phyloP scores from a whole-genome alignment of 495 filamentous ascomycete genomes.

The Terfezia boudieri region DNA sequence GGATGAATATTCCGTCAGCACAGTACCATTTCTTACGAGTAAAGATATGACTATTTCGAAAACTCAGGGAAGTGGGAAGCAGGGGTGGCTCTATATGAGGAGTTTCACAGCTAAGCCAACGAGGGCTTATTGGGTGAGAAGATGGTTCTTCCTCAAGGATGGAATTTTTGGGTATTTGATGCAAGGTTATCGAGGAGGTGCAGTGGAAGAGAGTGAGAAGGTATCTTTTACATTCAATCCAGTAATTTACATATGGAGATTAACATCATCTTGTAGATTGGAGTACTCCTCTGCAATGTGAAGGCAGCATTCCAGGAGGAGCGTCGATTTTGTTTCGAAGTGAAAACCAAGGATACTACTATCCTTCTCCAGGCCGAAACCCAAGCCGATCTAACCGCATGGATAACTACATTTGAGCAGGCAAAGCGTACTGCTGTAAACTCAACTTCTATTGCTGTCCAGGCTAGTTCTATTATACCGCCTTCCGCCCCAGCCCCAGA shows the following conservation, averaged over 20 bases:
- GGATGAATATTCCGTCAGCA: slow-evolving; percentile 74
- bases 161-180: slow-evolving; percentile 91
- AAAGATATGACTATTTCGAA: slow-evolving; percentile 29
- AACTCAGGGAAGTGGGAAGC: slow-evolving; percentile 39
- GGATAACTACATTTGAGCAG: slow-evolving; percentile 77
- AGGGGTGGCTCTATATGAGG: slow-evolving; percentile 79
- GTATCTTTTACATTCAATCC: neutral
- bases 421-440: slow-evolving; percentile 85
- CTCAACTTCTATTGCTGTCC: slow-evolving; percentile 39
- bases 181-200: slow-evolving; percentile 62
- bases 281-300: slow-evolving; percentile 78
- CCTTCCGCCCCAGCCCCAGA: slow-evolving; percentile 64
- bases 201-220: slow-evolving; percentile 84
- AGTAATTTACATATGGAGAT: no score
- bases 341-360: slow-evolving; percentile 89
- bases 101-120: slow-evolving; percentile 72
- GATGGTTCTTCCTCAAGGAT: slow-evolving; percentile 89
- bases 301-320: slow-evolving; percentile 83
- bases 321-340: slow-evolving; percentile 88
- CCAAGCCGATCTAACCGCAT: slow-evolving; percentile 68
- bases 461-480: slow-evolving; percentile 73
- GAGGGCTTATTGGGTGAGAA: slow-evolving; percentile 60
- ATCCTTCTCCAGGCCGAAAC: slow-evolving; percentile 84
- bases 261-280: slow-evolving; percentile 28
- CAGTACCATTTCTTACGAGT: slow-evolving; percentile 62